These are phyloP conservation scores for Moniliophthora roreri DNA, from an alignment of 1,284 basidiomycete species.

Conservation along the genomic window DNA sequence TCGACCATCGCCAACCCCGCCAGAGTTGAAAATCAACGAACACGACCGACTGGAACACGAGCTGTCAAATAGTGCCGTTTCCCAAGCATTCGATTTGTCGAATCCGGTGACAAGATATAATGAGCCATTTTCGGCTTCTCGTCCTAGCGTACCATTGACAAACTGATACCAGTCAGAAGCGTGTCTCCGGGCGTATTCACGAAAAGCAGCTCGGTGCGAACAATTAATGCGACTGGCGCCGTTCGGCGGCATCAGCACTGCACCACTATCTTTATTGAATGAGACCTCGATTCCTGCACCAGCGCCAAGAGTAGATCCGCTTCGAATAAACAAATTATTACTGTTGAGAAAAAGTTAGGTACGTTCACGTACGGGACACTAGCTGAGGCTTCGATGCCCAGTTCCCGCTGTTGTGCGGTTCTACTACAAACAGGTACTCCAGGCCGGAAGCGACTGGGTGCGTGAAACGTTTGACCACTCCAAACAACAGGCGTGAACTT, in stretches of 20 bases:
- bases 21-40: background rate
- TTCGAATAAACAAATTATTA: background rate
- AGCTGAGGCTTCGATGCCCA: background rate
- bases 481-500: conserved; percentile 6
- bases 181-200: conserved; percentile 5
- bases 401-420: background rate
- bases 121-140: conserved; percentile 6
- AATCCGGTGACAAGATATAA: conserved; percentile 12
- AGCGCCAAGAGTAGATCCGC: background rate
- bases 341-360: background rate
- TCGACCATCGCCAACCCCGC: background rate
- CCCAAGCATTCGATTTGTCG: conserved; percentile 10
- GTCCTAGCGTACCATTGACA: conserved; percentile 5
- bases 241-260: conserved; percentile 10
- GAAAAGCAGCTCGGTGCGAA: background rate
- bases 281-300: background rate
- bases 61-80: background rate
- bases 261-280: background rate
- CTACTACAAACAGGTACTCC: background rate
- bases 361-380: background rate
- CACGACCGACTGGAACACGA: background rate
- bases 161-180: conserved; percentile 5
- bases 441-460: background rate
- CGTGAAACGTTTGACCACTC: background rate
- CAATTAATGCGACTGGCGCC: conserved; percentile 7